Evolutionary conservation across 2,329 filamentous ascomycete species (phyloP), one percentile per base, ranked within the genome.

Genomic region (Stenocarpella maydis): DNA sequence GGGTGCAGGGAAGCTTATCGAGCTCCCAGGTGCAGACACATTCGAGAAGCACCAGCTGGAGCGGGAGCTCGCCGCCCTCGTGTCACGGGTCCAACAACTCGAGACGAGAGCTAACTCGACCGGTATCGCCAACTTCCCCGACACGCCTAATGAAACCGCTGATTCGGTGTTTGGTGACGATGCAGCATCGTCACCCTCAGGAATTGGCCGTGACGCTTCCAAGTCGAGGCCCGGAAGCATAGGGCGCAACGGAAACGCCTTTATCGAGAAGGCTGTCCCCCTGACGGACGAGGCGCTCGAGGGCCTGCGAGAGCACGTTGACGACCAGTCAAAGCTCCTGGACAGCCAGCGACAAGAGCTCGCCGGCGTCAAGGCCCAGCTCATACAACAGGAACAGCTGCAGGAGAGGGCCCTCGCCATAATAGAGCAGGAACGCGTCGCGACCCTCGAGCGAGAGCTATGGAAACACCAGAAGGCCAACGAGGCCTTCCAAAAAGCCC

Each of bases 381-480:
- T 98, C 65, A 87, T 93, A 69, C 89, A 95, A 80, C 94, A 97
- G 78, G 93, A 96, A 80, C 90, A 92, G 77, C 88, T 94, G 72
- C 94, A 97, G 78, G 92, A 95, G 80, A 89, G 90, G 77, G 92
- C 93, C 39, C 90, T 97, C 68, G 91, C 92, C 74, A 88, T 92
- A 72, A 91, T 97, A 65, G 94, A 97, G 80, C 89, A 92, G 73
- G 91, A 94, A 79, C 94, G 96, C 74, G 95, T 98, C 73, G 91
- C 93, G 66, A 91, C 93, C 43, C 86, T 98, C 49, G 95, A 98
- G 82, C 90, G 95, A 70, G 96, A 99, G 81, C 86, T 99, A 70
- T 94, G 92, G 85, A 98, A 98, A 82, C 95, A 98, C 78, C 95
- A 97, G 79, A 96, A 98, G 82, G 96, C 97, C 78, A 99, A 99